A percentile compares a stretch with the other conserved stretches of the same genome.
Evolutionary conservation across 345 rosid species (phyloP).

Genomic region (Salix exigua): DNA sequence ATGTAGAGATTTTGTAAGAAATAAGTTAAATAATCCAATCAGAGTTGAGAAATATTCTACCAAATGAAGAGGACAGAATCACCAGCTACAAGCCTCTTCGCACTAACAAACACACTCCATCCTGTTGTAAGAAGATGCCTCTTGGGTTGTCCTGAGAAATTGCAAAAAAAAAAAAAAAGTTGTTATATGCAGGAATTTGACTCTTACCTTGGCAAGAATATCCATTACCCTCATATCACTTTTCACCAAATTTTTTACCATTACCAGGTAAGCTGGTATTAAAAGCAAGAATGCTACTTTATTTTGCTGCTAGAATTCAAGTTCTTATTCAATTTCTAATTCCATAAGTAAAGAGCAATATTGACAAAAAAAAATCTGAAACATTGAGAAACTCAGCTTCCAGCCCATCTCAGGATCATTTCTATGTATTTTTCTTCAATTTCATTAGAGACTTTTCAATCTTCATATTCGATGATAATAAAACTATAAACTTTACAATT

Average conservation of each 20-base stretch:
- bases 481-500: not conserved
- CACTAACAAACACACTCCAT: constrained; percentile 37
- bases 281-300: not conserved
- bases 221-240: not conserved
- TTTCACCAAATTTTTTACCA: not conserved
- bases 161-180: too few species aligned
- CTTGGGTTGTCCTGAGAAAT: constrained; percentile 51
- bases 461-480: not conserved
- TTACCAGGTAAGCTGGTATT: not conserved
- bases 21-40: not conserved
- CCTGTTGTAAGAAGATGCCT: constrained; percentile 44
- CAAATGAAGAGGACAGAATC: constrained; percentile 48
- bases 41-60: not conserved
- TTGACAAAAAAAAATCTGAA: not conserved
- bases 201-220: not conserved
- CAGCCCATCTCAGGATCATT: not conserved
- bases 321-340: not conserved
- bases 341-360: not conserved
- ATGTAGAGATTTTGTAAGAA: not conserved
- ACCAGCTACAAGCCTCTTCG: constrained; percentile 52
- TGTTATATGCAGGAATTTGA: not conserved
- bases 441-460: not conserved
- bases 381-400: not conserved
- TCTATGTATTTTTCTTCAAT: not conserved
- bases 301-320: not conserved